Percentiles rank a stretch among this genome's conserved stretches.
Evolutionary conservation across 148 eudicot species (phyloP).

Genomic region (Simmondsia chinensis): DNA sequence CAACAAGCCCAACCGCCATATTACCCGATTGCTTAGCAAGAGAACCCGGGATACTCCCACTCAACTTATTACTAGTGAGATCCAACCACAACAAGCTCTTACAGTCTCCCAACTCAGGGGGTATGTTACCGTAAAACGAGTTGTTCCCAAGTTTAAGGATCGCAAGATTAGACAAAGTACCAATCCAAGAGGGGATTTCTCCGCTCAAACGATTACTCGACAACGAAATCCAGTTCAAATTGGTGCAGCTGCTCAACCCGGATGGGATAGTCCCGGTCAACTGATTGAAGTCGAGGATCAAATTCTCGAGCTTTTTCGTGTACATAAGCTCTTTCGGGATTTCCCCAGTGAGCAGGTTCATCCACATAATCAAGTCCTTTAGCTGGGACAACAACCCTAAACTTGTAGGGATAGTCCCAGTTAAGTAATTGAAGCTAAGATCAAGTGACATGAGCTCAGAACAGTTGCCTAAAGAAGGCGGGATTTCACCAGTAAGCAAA

Average conservation of each 20-base stretch:
- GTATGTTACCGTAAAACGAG: slow-evolving; percentile 53
- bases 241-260: slow-evolving; percentile 60
- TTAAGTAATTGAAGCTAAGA: slow-evolving; percentile 69
- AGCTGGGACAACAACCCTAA: slow-evolving; percentile 56
- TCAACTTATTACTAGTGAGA: slow-evolving; percentile 59
- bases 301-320: slow-evolving; percentile 51
- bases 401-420: slow-evolving; percentile 47
- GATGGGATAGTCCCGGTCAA: slow-evolving; percentile 59
- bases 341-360: slow-evolving; percentile 63
- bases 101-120: slow-evolving; percentile 71
- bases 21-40: slow-evolving; percentile 67
- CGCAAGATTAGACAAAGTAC: slow-evolving; percentile 44
- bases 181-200: slow-evolving; percentile 64
- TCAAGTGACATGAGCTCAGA: slow-evolving; percentile 56
- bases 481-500: slow-evolving; percentile 43
- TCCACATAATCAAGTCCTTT: slow-evolving; percentile 81
- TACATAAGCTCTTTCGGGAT: slow-evolving; percentile 66
- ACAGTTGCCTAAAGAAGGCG: slow-evolving; percentile 56
- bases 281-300: slow-evolving; percentile 78
- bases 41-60: slow-evolving; percentile 56
- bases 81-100: slow-evolving; percentile 73
- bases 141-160: slow-evolving; percentile 75
- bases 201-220: slow-evolving; percentile 65
- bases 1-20: slow-evolving; percentile 48
- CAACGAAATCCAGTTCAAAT: slow-evolving; percentile 77